phyloP scores from a whole-genome alignment of 78 protist species.

The Paratrimastix pyriformis region DNA sequence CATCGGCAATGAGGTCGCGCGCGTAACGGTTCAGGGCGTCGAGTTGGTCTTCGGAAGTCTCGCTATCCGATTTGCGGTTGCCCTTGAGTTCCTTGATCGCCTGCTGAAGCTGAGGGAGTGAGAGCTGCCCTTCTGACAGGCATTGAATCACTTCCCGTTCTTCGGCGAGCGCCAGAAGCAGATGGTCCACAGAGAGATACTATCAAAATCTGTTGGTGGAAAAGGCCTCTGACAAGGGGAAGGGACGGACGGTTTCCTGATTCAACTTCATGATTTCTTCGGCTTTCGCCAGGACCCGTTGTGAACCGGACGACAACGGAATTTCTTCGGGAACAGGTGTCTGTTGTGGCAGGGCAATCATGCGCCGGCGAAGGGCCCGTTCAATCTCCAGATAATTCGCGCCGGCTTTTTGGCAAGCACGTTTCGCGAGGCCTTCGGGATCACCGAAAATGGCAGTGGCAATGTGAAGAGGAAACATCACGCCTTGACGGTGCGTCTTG shows the following conservation, averaged over 20 bases:
- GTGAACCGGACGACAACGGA: neutral
- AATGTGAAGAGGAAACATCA: slow-evolving; percentile 1
- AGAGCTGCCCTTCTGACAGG: neutral
- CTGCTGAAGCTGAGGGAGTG: neutral
- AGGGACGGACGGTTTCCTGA: too few relatives aligned
- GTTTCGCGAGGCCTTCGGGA: neutral
- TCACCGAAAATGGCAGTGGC: neutral
- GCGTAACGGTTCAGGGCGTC: neutral
- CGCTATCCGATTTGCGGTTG: neutral
- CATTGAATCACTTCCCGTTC: neutral
- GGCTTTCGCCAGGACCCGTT: neutral
- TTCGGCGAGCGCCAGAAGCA: neutral
- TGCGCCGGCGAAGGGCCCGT: neutral
- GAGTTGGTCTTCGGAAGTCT: neutral
- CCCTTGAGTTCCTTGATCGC: neutral
- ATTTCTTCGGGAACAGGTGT: slow-evolving; percentile 4
- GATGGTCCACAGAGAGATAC: slow-evolving; percentile 2
- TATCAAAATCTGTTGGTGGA: too few relatives aligned
- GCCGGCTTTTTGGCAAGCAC: neutral
- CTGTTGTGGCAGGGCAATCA: neutral
- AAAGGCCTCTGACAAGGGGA: too few relatives aligned
- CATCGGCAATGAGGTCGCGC: neutral
- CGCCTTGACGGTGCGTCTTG: neutral
- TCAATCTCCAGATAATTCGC: neutral
- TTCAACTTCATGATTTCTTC: neutral